phyloP scores from a whole-genome alignment of 208 protist species.

The Acanthamoeba castellanii region DNA sequence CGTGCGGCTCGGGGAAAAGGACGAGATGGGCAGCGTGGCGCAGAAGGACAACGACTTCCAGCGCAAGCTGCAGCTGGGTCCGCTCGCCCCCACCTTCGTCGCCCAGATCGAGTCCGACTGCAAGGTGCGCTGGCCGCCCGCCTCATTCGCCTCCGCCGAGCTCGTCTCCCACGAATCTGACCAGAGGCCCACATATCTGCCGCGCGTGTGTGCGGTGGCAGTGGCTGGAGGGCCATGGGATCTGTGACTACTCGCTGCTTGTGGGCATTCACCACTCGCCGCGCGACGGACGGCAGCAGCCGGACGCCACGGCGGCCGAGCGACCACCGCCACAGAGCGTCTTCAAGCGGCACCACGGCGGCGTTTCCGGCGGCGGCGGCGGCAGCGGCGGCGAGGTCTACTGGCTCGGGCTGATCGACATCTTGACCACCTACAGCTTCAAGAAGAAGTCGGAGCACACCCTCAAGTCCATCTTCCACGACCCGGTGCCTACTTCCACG shows the following conservation, averaged over 20 bases:
- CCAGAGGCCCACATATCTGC: too few relatives aligned
- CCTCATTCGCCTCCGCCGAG: not conserved
- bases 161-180: too few relatives aligned
- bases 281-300: too few relatives aligned
- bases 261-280: constrained; percentile 33
- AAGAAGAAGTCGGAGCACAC: constrained; percentile 70
- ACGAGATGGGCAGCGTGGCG: constrained; percentile 30
- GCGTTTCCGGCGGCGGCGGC: not conserved
- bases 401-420: constrained; percentile 61
- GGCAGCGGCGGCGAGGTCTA: constrained; percentile 10
- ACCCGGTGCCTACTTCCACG: not conserved
- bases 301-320: too few relatives aligned
- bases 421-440: constrained; percentile 17
- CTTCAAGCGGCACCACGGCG: constrained; percentile 41
- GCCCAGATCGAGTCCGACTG: constrained; percentile 31
- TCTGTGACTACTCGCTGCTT: constrained; percentile 58
- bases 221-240: constrained; percentile 47
- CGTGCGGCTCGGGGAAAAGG: not conserved
- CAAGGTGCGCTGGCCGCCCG: not conserved
- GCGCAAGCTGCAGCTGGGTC: not conserved
- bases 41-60: constrained; percentile 66
- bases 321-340: not conserved
- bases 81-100: not conserved
- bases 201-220: not conserved
- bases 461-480: constrained; percentile 61